Conservation (phyloP, 495 filamentous ascomycete genomes). For the Mytilinidion resinicola region DNA sequence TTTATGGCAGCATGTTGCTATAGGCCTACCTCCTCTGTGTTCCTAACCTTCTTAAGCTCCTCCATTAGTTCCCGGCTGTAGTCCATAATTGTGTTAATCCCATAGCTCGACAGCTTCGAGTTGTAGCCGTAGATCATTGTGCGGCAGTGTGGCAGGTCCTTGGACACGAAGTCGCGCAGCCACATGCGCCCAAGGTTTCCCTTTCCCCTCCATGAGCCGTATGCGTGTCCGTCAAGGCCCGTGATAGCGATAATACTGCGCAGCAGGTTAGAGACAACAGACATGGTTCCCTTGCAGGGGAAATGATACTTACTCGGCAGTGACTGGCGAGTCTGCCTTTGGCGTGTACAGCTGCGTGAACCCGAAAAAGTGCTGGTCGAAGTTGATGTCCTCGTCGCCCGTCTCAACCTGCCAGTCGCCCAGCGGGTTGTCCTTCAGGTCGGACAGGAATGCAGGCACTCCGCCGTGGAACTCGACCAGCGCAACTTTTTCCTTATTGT, state of each 20-base stretch:
- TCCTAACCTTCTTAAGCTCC: no score
- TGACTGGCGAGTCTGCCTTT: not conserved
- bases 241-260: constrained; percentile 10
- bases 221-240: constrained; percentile 11
- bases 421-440: constrained; percentile 3
- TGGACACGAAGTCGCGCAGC: constrained; percentile 12
- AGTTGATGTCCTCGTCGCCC: constrained; percentile 13
- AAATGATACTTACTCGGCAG: constrained; percentile 9
- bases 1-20: not conserved
- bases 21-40: constrained; percentile 8
- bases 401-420: constrained; percentile 7
- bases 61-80: constrained; percentile 9
- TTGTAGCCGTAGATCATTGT: constrained; percentile 16
- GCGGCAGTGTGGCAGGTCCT: constrained; percentile 7
- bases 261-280: not conserved
- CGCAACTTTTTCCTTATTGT: constrained; percentile 11
- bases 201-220: constrained; percentile 12
- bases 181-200: constrained; percentile 9
- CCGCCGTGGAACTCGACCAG: constrained; percentile 8
- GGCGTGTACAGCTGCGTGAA: constrained; percentile 23
- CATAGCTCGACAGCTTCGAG: constrained; percentile 7
- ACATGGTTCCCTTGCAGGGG: not conserved
- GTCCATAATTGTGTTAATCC: constrained; percentile 18
- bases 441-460: constrained; percentile 6
- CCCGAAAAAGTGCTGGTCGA: constrained; percentile 19